Conservation (phyloP, 2,329 filamentous ascomycete species). For the Truncatella angustata region DNA sequence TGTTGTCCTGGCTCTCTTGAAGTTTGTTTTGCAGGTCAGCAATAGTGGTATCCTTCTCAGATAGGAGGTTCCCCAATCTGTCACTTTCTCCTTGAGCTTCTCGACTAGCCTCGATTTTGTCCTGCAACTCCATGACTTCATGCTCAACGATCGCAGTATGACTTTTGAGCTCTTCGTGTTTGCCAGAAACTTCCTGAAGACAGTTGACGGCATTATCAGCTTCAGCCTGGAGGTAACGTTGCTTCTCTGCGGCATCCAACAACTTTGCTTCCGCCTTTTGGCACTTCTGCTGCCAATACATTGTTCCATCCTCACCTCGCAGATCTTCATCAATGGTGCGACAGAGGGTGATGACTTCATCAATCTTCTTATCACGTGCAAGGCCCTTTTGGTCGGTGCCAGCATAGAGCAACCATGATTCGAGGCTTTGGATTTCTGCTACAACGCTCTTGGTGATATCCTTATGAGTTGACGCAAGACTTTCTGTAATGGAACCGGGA, state of each 20-base stretch:
- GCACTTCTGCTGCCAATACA: neutral
- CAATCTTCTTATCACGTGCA: neutral
- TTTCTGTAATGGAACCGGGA: neutral
- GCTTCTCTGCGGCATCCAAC: neutral
- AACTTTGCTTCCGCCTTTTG: neutral
- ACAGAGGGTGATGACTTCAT: neutral
- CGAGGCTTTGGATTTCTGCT: neutral
- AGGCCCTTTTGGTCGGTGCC: neutral
- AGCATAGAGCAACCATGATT: neutral
- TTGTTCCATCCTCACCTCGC: neutral
- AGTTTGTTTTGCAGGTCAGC: neutral
- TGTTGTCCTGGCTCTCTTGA: neutral
- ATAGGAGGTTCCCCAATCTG: neutral
- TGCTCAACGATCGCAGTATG: neutral
- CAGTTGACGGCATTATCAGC: neutral
- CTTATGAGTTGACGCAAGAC: neutral
- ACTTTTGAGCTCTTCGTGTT: neutral
- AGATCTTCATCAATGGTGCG: neutral
- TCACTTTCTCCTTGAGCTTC: neutral
- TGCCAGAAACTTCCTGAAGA: neutral
- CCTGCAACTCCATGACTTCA: neutral
- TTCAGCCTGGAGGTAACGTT: neutral
- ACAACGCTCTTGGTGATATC: neutral
- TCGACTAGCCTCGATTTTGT: neutral
- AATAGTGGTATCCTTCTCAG: neutral